A percentile compares a stretch with the other conserved stretches of the same genome.
phyloP scores from a whole-genome alignment of 306 rosid genomes.

The Trifolium repens region DNA sequence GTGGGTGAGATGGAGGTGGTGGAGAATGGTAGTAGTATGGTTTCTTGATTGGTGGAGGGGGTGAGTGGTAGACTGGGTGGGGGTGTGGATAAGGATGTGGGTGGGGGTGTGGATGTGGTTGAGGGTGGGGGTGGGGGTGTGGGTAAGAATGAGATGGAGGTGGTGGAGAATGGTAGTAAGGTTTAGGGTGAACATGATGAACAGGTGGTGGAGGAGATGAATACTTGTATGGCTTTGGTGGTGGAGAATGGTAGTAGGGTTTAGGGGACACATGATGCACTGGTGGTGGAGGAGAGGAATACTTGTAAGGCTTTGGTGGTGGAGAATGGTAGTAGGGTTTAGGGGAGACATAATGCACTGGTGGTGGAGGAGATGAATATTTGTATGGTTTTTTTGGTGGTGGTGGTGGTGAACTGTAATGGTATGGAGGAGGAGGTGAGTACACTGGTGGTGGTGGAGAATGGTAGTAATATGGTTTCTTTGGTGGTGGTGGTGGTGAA shows the following conservation, averaged over 20 bases:
- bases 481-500: too few species aligned
- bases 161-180: slow-evolving; percentile 40
- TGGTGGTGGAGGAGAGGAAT: slow-evolving; percentile 4
- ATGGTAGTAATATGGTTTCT: too few species aligned
- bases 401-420: slow-evolving; percentile 3
- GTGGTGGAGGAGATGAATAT: slow-evolving; percentile 44
- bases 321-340: slow-evolving; percentile 22
- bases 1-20: slow-evolving; percentile 29
- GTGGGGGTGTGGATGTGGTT: slow-evolving; percentile 36
- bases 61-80: slow-evolving; percentile 40
- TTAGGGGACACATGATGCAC: background rate
- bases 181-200: background rate
- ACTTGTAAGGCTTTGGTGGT: slow-evolving; percentile 22
- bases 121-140: slow-evolving; percentile 24
- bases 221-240: background rate
- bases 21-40: slow-evolving; percentile 41
- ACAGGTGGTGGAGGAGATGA: background rate
- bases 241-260: slow-evolving; percentile 1
- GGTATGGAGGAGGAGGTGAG: too few species aligned
- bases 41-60: background rate
- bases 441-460: too few species aligned
- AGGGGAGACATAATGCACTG: slow-evolving; percentile 33
- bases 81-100: slow-evolving; percentile 23
- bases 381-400: slow-evolving; percentile 29
- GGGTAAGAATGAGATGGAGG: slow-evolving; percentile 29